Evolutionary conservation across 805 yeast species (phyloP), one percentile per base, ranked within the genome.

Genomic region (Cyberlindnera euphorbiae): DNA sequence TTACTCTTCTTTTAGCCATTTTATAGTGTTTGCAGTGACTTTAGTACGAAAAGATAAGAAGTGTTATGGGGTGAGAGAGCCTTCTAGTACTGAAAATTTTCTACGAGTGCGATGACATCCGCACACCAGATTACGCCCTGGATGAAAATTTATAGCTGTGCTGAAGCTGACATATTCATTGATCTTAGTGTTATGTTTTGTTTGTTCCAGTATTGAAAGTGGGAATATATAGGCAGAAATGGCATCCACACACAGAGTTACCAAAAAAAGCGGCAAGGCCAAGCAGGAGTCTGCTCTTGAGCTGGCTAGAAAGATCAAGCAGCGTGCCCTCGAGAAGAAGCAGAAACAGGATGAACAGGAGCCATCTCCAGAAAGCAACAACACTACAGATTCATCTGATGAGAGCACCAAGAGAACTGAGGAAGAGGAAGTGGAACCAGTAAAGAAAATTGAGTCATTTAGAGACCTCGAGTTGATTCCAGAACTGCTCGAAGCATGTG

Each of bases 401-500:
- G 33, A 38, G 11, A 56, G 56, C 8, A 19, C 17, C 6, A 21
- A 23, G 13, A 28, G 16, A 9, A 44, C 26, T 35, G 42, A 25
- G 11, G 17, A 41, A 6, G 44, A 41, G 10, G 52, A 44, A n/a
- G 40, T 40, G 16, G 47, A 41, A 21, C 42, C 42, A 11, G 37
- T 37, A 14, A 58, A 59, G 28, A 46, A 51, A 13, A 55, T 64
- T 35, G 53, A 55, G 17, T 55, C 74, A 1, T 82, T 82, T 48
- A 47, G 58, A 12, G 79, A 79, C 23, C 63, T 84, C 36, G 75
- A 82, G 12, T 62, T 86, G 33, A 79, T 84, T 28, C 86, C 86
- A 2, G 94, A 85, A 52, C 69, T 93, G 17, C 60, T 85, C 21
- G 93, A 86, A 49, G 82, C 97, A 0, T 77, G 93, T 46, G 77